These are phyloP conservation scores for Ustilago sp. DNA, from an alignment of 1,284 basidiomycete genomes.

Conservation along the genomic window DNA sequence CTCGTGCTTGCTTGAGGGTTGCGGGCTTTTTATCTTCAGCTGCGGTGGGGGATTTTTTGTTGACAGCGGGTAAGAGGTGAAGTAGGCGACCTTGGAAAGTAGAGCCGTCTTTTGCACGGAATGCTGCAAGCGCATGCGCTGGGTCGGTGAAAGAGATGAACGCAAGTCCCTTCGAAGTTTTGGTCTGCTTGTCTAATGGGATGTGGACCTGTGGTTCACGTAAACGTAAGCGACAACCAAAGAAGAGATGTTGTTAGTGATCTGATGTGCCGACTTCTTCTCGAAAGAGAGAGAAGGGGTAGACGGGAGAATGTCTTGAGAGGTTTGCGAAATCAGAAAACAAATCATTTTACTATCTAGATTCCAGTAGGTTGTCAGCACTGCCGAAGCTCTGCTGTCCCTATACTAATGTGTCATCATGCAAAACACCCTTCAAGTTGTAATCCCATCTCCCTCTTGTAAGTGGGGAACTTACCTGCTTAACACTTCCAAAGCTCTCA, in stretches of 20 bases:
- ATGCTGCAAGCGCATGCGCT: conserved; percentile 80
- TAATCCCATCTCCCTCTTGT: background rate
- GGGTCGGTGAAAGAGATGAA: conserved; percentile 83
- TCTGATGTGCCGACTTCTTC: background rate
- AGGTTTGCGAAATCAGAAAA: conserved; percentile 25
- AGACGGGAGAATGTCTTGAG: background rate
- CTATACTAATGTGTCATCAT: conserved; percentile 68
- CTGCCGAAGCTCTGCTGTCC: conserved; percentile 63
- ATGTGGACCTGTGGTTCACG: conserved; percentile 79
- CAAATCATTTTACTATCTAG: conserved; percentile 66
- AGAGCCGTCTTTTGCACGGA: conserved; percentile 81
- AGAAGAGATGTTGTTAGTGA: conserved; percentile 14
- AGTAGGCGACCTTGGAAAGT: conserved; percentile 92
- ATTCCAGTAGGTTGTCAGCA: conserved; percentile 66
- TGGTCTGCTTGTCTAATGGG: conserved; percentile 78
- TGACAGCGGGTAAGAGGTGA: conserved; percentile 87
- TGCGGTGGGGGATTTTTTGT: conserved; percentile 70
- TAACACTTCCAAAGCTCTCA: conserved; percentile 78
- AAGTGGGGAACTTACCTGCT: conserved; percentile 65
- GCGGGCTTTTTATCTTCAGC: conserved; percentile 28
- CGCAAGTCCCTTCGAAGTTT: conserved; percentile 78
- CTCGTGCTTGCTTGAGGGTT: conserved; percentile 74
- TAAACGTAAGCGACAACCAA: background rate
- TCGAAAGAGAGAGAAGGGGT: background rate
- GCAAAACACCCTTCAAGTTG: conserved; percentile 6